Evolutionary conservation across 23 red algal species (phyloP).

Genomic region (Gracilaria gracilis): DNA sequence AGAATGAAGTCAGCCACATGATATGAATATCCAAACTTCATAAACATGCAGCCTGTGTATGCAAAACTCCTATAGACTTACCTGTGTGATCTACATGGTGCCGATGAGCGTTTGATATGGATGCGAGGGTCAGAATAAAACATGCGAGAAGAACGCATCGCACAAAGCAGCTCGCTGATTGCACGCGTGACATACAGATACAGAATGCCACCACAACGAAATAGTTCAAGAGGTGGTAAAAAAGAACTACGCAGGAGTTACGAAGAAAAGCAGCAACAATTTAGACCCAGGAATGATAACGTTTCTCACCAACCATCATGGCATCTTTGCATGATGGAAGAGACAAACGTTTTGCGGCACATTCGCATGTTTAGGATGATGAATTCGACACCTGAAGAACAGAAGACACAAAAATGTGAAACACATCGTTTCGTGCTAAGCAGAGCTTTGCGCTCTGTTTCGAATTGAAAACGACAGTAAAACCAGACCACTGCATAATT

Average conservation of each 20-base stretch:
- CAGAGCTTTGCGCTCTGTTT: neutral
- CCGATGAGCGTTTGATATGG: conserved; percentile 16
- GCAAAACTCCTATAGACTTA: neutral
- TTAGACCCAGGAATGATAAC: neutral
- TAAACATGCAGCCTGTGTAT: neutral
- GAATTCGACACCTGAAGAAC: neutral
- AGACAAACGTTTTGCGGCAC: too few relatives aligned
- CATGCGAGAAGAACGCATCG: neutral
- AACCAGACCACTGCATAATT: neutral
- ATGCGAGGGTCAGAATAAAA: neutral
- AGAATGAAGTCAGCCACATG: neutral
- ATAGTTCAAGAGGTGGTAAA: neutral
- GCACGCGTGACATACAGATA: neutral
- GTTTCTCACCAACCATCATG: neutral
- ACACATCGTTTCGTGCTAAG: neutral
- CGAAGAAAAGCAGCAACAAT: neutral
- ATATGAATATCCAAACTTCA: neutral
- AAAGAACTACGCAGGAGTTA: neutral
- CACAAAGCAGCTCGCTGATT: neutral
- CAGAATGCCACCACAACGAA: neutral
- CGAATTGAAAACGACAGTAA: conserved; percentile 10
- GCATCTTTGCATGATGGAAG: neutral
- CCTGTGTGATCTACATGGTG: conserved; percentile 66
- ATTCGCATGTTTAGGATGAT: neutral
- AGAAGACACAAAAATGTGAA: neutral